These are phyloP conservation scores for Boletus sp. DNA, from an alignment of 768 basidiomycete genomes.

Conservation along the genomic window DNA sequence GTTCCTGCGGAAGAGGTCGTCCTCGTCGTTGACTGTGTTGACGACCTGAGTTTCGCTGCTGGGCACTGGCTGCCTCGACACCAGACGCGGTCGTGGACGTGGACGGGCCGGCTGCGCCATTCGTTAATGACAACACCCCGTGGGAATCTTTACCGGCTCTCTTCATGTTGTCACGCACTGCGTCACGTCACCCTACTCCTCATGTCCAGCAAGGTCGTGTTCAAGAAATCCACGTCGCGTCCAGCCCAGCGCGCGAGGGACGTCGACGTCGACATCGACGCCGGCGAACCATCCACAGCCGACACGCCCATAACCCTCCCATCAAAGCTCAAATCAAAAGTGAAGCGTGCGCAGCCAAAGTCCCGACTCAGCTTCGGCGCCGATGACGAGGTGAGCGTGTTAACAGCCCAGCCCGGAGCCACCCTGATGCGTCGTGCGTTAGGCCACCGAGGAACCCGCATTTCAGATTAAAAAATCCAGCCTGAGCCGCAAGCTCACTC, in stretches of 20 bases:
- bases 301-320: conserved; percentile 61
- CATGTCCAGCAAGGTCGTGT: conserved; percentile 34
- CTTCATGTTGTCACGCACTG: conserved; percentile 14
- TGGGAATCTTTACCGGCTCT: conserved; percentile 22
- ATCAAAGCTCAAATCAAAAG: conserved; percentile 68
- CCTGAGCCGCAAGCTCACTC: conserved; percentile 62
- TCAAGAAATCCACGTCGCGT: conserved; percentile 44
- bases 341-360: conserved; percentile 63
- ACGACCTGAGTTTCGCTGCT: conserved; percentile 1
- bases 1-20: too few species aligned
- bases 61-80: conserved; percentile 19
- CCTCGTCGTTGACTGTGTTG: too few species aligned
- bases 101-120: conserved; percentile 37
- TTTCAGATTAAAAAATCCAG: conserved; percentile 83
- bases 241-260: conserved; percentile 42
- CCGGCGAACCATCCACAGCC: background rate
- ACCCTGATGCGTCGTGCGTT: conserved; percentile 28
- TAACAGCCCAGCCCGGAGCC: conserved; percentile 6
- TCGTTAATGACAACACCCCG: conserved; percentile 18
- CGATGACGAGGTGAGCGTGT: conserved; percentile 55
- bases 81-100: conserved; percentile 53
- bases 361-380: conserved; percentile 78
- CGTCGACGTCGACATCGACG: conserved; percentile 34
- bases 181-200: conserved; percentile 24
- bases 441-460: conserved; percentile 60